These are phyloP conservation scores for Daldinia vernicosa DNA, from an alignment of 495 filamentous ascomycete genomes.

Conservation along the genomic window DNA sequence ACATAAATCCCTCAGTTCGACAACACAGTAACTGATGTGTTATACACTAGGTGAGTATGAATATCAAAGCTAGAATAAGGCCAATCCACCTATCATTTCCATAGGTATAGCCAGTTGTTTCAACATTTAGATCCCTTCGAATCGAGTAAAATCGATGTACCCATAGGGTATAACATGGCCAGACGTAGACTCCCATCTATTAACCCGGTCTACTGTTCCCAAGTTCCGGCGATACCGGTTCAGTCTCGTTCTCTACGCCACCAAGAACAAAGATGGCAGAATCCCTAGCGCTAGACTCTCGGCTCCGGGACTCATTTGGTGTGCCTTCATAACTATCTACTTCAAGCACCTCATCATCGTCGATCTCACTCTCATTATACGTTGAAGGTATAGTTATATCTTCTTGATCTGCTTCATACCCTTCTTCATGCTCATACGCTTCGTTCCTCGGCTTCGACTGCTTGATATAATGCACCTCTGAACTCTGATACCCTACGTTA, in stretches of 20 bases:
- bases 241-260: background rate
- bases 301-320: background rate
- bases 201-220: background rate
- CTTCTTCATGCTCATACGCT: slow-evolving; percentile 1
- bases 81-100: background rate
- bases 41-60: background rate
- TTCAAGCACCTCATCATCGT: background rate
- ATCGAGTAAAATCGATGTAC: background rate
- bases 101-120: background rate
- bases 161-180: background rate
- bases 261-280: slow-evolving; percentile 4
- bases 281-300: slow-evolving; percentile 5
- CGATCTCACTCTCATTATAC: background rate
- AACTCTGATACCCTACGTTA: background rate
- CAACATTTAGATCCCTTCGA: background rate
- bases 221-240: background rate
- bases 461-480: background rate
- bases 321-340: background rate
- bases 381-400: background rate
- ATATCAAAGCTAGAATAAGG: background rate
- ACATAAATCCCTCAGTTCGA: background rate
- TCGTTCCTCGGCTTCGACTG: background rate
- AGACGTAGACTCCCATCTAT: background rate
- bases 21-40: background rate
- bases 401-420: background rate